Base-by-base conservation (phyloP, 805 yeast genomes). In the Myxozyma mucilagina region DNA sequence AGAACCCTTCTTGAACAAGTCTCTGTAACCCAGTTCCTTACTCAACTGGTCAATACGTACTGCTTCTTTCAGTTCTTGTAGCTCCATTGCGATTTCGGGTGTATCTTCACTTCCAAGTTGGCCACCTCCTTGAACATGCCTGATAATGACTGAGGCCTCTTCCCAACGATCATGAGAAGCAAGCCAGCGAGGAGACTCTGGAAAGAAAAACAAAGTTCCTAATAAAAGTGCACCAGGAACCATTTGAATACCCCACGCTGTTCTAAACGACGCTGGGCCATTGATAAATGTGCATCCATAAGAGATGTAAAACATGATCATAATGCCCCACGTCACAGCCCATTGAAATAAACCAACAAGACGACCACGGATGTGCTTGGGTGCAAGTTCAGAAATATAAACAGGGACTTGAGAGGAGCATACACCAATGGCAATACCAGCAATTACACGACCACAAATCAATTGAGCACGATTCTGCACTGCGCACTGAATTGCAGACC, bases 401-500 rank as follows among this genome's bases (percentile, higher is more conserved):
- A 84, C 85, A 34, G 90, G 90, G 41, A 84, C 87, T 66, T 80
- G 86, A 11, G 87, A 78, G 4, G 89, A 82, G 60, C 86, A 85
- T 56, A 85, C 76, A 64, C 90, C 90, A 60, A 86, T 79, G 69
- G 86, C 89, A 48, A 84, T 66, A 63, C 90, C 90, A 48, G 87
- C 74, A 65, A 86, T 80, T 29, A 84, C 69, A 67, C 89, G 79
- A 32, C 88, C 89, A 63, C 76, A 71, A 69, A 82, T 80, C 58
- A 79, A 73, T 70, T 78, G 82, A 29, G 76, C 79, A 32, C 73
- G 69, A 66, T 78, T 74, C 59, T 72, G 79, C n/a, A 84, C 67
- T 10, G 84, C 75, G 63, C 79, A 73, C 68, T 83, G 85, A 54
- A 83, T 72, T 18, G 82, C 77, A 11, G 87, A 82, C 9, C 96